These are phyloP conservation scores for Colletotrichum tofieldiae DNA, from an alignment of 2,329 filamentous ascomycete species.

Conservation along the genomic window DNA sequence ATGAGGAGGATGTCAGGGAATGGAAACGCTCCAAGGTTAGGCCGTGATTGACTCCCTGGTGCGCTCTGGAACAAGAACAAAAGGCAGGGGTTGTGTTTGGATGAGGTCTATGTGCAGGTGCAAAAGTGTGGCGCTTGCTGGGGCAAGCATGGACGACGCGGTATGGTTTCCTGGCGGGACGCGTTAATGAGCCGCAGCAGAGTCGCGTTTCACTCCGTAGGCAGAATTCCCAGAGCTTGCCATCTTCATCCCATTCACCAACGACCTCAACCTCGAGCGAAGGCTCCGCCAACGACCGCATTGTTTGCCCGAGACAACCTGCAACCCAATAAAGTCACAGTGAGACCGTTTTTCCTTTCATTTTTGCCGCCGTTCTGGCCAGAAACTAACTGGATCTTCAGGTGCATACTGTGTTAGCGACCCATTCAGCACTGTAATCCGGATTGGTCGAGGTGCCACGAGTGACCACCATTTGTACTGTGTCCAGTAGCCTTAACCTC, in stretches of 20 bases:
- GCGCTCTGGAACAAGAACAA: constrained; percentile 48
- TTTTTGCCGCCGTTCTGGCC: background rate
- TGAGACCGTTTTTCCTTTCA: constrained; percentile 9
- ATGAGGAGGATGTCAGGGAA: background rate
- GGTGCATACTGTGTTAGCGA: constrained; percentile 36
- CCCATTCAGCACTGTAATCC: constrained; percentile 24
- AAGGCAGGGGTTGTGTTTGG: constrained; percentile 49
- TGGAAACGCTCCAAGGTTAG: background rate
- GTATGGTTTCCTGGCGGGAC: constrained; percentile 29
- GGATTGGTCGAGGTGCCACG: constrained; percentile 21
- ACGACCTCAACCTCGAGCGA: background rate
- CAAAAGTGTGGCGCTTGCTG: constrained; percentile 19
- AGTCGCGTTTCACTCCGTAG: constrained; percentile 38
- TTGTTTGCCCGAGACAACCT: background rate
- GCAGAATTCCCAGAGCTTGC: constrained; percentile 21
- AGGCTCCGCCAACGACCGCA: background rate
- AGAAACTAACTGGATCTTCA: constrained; percentile 6
- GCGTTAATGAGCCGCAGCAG: constrained; percentile 39
- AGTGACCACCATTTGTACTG: constrained; percentile 17
- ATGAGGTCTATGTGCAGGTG: background rate
- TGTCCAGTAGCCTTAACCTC: background rate
- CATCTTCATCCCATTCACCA: constrained; percentile 31
- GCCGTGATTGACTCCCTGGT: background rate
- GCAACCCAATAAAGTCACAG: background rate
- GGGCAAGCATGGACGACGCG: constrained; percentile 21